Conservation (phyloP, 305 asterid species). For the Striga hermonthica region DNA sequence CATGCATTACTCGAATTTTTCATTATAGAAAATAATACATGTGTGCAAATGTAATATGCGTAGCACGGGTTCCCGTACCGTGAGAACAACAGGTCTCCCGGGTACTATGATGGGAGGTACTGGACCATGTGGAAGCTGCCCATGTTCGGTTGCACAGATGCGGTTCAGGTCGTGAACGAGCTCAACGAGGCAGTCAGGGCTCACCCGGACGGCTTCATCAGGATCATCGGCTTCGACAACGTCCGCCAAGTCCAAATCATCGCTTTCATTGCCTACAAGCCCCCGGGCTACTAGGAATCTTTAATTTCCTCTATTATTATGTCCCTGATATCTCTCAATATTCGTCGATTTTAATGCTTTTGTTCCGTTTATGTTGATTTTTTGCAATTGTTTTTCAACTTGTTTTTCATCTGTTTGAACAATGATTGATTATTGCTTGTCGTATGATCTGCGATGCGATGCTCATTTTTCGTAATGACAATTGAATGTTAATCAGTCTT, state of each 20-base stretch:
- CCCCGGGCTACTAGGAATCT: slow-evolving; percentile 13
- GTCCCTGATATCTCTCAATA: too few species aligned
- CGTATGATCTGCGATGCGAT: neutral
- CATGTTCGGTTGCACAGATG: slow-evolving; percentile 54
- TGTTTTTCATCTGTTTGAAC: too few species aligned
- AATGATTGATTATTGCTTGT: too few species aligned
- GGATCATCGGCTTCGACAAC: slow-evolving; percentile 57
- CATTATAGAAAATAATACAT: too few species aligned
- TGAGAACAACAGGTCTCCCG: slow-evolving; percentile 32
- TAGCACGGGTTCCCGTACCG: slow-evolving; percentile 39
- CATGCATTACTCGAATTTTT: too few species aligned
- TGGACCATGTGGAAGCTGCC: slow-evolving; percentile 66
- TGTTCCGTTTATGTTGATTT: neutral
- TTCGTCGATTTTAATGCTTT: too few species aligned
- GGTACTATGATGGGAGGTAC: slow-evolving; percentile 44
- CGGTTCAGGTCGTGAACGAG: slow-evolving; percentile 44
- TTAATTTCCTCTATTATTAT: too few species aligned
- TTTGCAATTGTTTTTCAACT: too few species aligned
- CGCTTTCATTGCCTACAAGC: slow-evolving; percentile 53
- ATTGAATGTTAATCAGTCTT: too few species aligned
- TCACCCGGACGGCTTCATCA: slow-evolving; percentile 35
- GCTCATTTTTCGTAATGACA: neutral
- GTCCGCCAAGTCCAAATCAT: slow-evolving; percentile 45
- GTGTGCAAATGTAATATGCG: neutral
- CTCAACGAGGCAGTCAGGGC: slow-evolving; percentile 35